Evolutionary conservation across 176 grass and related monocot species (phyloP).

Genomic region (Oryza meyeriana): DNA sequence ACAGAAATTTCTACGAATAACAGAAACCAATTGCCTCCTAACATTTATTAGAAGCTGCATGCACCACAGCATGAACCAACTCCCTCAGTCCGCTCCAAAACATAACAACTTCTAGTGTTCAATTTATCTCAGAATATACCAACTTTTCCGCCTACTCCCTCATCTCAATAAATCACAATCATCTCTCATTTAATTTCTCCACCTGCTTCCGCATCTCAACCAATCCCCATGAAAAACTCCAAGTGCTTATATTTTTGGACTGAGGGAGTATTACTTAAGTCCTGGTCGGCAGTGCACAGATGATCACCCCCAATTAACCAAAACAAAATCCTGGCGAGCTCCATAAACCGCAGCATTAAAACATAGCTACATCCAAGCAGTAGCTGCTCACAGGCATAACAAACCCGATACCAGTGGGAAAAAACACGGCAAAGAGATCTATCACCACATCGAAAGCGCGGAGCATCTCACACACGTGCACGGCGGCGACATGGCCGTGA

Average conservation of each 20-base stretch:
- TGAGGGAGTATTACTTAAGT: background rate
- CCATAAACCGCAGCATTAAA: background rate
- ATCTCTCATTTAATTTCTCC: no score
- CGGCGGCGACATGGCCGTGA: background rate
- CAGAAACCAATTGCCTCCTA: background rate
- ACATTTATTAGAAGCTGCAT: background rate
- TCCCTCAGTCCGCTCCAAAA: no score
- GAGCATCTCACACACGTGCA: background rate
- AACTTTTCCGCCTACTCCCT: no score
- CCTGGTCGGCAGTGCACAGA: background rate
- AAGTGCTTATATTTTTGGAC: no score
- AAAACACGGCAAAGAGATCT: background rate
- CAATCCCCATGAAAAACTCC: no score
- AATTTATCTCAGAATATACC: no score
- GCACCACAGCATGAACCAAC: background rate
- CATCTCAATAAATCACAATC: no score
- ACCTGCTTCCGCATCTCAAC: no score
- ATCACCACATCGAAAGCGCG: background rate
- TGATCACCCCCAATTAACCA: background rate
- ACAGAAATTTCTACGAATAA: background rate
- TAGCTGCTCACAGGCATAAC: background rate
- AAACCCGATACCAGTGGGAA: background rate
- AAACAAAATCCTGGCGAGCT: background rate
- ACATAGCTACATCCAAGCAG: background rate
- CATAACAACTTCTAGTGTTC: no score